These are phyloP conservation scores for Aspergillus asperescens DNA, from an alignment of 495 filamentous ascomycete genomes.

Conservation along the genomic window DNA sequence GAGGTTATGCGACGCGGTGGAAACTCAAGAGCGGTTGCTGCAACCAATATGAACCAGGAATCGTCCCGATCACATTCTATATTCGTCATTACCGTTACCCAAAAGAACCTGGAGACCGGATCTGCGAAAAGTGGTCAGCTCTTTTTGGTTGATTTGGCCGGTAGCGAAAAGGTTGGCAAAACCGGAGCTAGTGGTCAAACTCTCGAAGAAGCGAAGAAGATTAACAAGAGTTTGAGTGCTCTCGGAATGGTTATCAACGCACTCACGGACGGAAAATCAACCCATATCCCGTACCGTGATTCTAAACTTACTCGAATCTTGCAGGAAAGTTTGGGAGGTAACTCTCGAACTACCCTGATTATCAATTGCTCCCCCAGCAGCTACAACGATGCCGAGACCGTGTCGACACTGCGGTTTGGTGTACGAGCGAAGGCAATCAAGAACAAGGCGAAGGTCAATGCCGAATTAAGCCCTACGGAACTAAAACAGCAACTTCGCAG, in stretches of 20 bases:
- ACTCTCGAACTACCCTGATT: conserved; percentile 93
- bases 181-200: conserved; percentile 97
- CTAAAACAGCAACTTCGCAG: conserved; percentile 88
- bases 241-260: conserved; percentile 99
- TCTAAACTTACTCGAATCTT: conserved; percentile 96
- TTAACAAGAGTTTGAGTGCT: conserved; percentile 98
- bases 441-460: conserved; percentile 99
- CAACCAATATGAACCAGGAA: conserved; percentile 99
- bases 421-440: conserved; percentile 97
- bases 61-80: conserved; percentile 98
- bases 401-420: conserved; percentile 91
- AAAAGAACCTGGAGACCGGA: conserved; percentile 97
- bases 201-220: conserved; percentile 97
- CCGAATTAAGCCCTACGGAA: conserved; percentile 90
- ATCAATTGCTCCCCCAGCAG: conserved; percentile 98
- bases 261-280: conserved; percentile 96
- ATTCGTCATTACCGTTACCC: conserved; percentile 92
- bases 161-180: conserved; percentile 98
- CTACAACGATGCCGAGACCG: conserved; percentile 94
- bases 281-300: conserved; percentile 93
- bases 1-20: conserved; percentile 95
- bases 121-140: conserved; percentile 95
- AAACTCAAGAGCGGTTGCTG: conserved; percentile 79
- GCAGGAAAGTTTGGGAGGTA: conserved; percentile 94
- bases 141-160: conserved; percentile 95